Base-by-base conservation (phyloP, 2,329 filamentous ascomycete genomes). In the Ceratocystis smalleyi region DNA sequence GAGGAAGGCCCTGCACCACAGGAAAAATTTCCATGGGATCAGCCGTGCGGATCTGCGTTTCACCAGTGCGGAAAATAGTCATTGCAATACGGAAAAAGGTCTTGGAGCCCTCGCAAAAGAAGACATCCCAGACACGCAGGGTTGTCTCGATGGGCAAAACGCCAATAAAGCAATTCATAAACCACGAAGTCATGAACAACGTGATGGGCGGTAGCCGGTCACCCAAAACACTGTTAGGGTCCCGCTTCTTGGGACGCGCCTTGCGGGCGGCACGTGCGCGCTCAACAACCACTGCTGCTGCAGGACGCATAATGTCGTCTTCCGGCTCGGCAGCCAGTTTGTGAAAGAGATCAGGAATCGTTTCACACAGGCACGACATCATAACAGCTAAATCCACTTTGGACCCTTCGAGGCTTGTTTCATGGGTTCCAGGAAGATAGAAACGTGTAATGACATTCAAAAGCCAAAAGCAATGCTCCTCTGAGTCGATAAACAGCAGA, bases 21-120 rank as follows among this genome's bases (percentile, higher is more conserved):
- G 95, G 90, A 74, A 96, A 96, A 70, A 96, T 90, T 76, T 97
- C 92, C 85, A 95, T 95, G 0, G 91, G 89, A 71, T 96, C 91
- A 10, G 95, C 86, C 7, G 83, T 82, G 69, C 86, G 83, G 70
- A 97, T 94, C 69, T 94, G 86, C 5, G 77, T 72, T 75, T 96
- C 91, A 68, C 89, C 90, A 1, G 87, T 78, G 74, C 96, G 96
- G 81, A 97, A 96, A 67, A 96, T 88, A 40, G 90, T 86, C 51
- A 97, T 78, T 0, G 92, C 90, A 65, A 96, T 89, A 59, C 91
- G 88, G 77, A 96, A 97, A 5, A 97, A 82, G 0, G 91, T 96
- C 73, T 94, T 95, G 60, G 88, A 91, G 2, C 92, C 92, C 74
- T 97, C 92, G 74, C 95, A 96, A 73, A 96, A 95, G 72, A 97